Base-by-base conservation (phyloP, 495 filamentous ascomycete species). In the Trichoderma reesei region DNA sequence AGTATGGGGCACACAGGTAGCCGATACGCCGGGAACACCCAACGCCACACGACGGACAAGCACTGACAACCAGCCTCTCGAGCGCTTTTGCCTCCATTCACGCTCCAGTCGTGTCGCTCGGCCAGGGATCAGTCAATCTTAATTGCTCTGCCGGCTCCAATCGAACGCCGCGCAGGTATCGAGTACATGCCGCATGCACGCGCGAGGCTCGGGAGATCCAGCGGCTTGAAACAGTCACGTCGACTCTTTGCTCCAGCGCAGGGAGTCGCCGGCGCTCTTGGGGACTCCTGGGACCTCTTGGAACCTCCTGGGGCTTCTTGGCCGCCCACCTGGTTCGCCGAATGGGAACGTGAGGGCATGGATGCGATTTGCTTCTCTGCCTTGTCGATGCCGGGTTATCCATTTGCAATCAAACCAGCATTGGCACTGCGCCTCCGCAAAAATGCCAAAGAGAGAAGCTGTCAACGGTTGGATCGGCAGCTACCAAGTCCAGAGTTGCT, bases 381-480 rank as follows among this genome's bases (percentile, higher is more conserved):
- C n/a, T n/a, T n/a, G 34, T 13, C 8, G 11, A 34, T 56, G 51
- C 51, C 51, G 51, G 20, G 20, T 51, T 56, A 56, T 34, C 51
- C 51, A 56, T 56, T 34, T n/a, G 51, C 18, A 56, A 56, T 56
- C 51, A 56, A 56, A 56, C 51, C 51, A 56, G 51, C 16, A n/a
- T n/a, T 26, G 14, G 18, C 26, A 56, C 51, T 56, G 51, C 51
- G 51, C 51, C 51, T 56, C 51, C 51, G 51, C 51, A 34, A 3
- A 18, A n/a, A 56, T 33, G 20, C 51, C 26, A 20, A 34, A 56
- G 20, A 31, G 51, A 31, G 51, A 9, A 56, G 51, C n/a, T 31
- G 51, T 56, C 10, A 11, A 34, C 51, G 51, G 51, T 56, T 56
- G 51, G 10, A 10, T 33, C 51, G 51, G 51, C 51, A 56, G 26